Conservation (phyloP, 805 yeast species). For the Nakazawaea wickerhamii region DNA sequence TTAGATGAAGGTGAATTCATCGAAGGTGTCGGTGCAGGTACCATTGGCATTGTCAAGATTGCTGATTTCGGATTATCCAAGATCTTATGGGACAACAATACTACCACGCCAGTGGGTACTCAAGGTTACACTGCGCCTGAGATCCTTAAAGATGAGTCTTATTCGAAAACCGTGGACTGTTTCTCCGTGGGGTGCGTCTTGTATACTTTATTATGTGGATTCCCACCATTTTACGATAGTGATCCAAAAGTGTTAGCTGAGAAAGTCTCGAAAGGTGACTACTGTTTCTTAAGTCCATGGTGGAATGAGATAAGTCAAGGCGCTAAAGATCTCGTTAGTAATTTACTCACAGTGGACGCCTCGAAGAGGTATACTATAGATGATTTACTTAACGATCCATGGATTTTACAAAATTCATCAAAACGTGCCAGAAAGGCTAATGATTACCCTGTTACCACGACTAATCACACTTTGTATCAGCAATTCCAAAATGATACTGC, state of each 20-base stretch:
- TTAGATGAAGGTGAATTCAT: slow-evolving; percentile 56
- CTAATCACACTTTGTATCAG: slow-evolving; percentile 22
- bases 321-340: slow-evolving; percentile 64
- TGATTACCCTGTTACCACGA: slow-evolving; percentile 26
- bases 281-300: slow-evolving; percentile 76
- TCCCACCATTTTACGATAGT: slow-evolving; percentile 74
- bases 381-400: slow-evolving; percentile 64
- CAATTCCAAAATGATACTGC: slow-evolving; percentile 21
- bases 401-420: slow-evolving; percentile 34
- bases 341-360: slow-evolving; percentile 67
- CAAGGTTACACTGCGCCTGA: slow-evolving; percentile 76
- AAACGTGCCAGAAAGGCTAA: slow-evolving; percentile 16
- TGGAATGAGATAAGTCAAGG: slow-evolving; percentile 77
- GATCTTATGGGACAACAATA: slow-evolving; percentile 41
- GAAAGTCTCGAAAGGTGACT: slow-evolving; percentile 69
- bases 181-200: slow-evolving; percentile 73
- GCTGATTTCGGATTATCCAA: slow-evolving; percentile 73
- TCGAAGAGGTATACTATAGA: slow-evolving; percentile 60
- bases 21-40: slow-evolving; percentile 53
- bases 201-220: slow-evolving; percentile 65
- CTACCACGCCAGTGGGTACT: slow-evolving; percentile 73
- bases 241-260: slow-evolving; percentile 55
- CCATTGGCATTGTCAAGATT: slow-evolving; percentile 56
- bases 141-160: slow-evolving; percentile 53
- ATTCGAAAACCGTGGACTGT: slow-evolving; percentile 63